Base-by-base conservation (phyloP, 768 basidiomycete genomes). In the Melanogaster broomeanus region DNA sequence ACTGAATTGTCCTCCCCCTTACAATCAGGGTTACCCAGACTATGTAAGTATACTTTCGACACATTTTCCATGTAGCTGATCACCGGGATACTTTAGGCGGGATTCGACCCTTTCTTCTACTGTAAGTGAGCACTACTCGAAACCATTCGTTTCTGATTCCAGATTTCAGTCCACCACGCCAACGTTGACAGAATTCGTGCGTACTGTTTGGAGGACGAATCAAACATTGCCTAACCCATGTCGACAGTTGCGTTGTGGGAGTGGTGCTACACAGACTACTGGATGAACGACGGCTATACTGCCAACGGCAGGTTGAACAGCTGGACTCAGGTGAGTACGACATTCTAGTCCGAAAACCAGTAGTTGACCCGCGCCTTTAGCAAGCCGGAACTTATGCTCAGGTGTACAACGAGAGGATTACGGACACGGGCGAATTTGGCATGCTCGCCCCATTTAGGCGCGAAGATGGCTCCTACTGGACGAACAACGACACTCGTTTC, bases 221-320 rank as follows among this genome's bases (percentile, higher is more conserved):
- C 4, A 21, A 22, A n/a, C 27, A 6, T 13, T 19, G n/a, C 6
- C 34, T 62, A 11, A 49, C 12, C 38, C 18, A 33, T 24, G 10
- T 16, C 37, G 18, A 10, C 31, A 65, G 66, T 56, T 28, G 66
- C 66, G 6, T 43, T 67, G 45, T 67, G 66, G 66, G 66, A 67
- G 21, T 67, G 67, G 61, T 63, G 56, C 44, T 67, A 67, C 47
- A 42, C 51, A 3, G 51, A 64, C 10, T 63, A 66, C 30, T 68
- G 67, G 66, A 66, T 67, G 67, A 53, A 48, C 18, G 25, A 41
- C 4, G 67, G 67, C 12, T 67, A 61, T 40, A 51, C 24, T 1
- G 6, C 58, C 8, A 51, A 60, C 9, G 53, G 43, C 10, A 27
- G 35, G n/a, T 31, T 43, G 37, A 51, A 58, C 6, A 42, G 43